A percentile compares a stretch with the other conserved stretches of the same genome.
These are phyloP conservation scores for Phyllostachys edulis DNA, from an alignment of 176 grass and related monocot genomes.

Conservation along the genomic window DNA sequence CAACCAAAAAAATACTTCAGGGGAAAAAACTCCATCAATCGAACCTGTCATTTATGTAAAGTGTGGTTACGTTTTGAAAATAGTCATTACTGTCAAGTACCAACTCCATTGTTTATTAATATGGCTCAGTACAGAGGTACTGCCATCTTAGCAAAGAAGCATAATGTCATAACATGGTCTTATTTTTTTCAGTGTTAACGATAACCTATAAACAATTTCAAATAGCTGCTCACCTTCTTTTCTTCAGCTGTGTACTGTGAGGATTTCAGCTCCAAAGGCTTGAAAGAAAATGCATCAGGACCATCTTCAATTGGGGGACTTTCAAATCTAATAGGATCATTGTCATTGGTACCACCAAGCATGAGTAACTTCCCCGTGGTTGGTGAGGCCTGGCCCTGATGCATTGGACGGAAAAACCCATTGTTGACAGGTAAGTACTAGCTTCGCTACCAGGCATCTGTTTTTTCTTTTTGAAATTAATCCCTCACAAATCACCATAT, in stretches of 20 bases:
- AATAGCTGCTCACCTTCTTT: constrained; percentile 41
- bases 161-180: neutral
- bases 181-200: neutral
- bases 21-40: neutral
- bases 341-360: constrained; percentile 20
- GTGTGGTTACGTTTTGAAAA: neutral
- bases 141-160: neutral
- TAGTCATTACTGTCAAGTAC: neutral
- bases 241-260: constrained; percentile 38
- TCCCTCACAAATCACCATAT: neutral
- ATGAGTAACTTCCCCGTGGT: constrained; percentile 63
- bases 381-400: constrained; percentile 64
- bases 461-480: neutral
- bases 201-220: neutral
- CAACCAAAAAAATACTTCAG: neutral
- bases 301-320: constrained; percentile 13
- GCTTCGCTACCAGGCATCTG: neutral
- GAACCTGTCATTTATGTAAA: neutral
- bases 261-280: constrained; percentile 42
- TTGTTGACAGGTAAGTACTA: neutral
- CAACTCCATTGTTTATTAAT: neutral
- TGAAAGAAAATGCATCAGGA: constrained; percentile 52
- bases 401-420: neutral
- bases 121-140: neutral
- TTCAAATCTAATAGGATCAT: constrained; percentile 28